Conservation (phyloP, 192 early-diverging fungal genomes). For the Linnemannia elongata region DNA sequence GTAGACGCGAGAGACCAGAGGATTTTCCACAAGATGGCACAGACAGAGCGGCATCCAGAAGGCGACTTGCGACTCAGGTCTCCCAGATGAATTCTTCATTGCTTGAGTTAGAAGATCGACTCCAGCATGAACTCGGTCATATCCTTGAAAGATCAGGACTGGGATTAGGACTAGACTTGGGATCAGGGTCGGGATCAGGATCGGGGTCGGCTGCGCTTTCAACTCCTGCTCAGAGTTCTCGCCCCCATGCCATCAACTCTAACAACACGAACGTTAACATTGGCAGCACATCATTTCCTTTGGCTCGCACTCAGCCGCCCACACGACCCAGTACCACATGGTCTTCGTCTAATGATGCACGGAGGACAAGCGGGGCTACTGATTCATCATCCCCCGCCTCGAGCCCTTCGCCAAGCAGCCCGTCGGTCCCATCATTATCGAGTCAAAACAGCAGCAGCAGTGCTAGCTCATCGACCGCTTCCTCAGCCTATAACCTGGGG, state of each 20-base stretch:
- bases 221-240: background rate
- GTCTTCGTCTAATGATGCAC: constrained; percentile 22
- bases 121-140: constrained; percentile 3
- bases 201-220: background rate
- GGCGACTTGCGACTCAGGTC: constrained; percentile 15
- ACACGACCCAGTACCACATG: constrained; percentile 8
- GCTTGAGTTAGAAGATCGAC: background rate
- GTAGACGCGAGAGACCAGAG: constrained; percentile 42
- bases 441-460: constrained; percentile 1
- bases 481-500: constrained; percentile 53
- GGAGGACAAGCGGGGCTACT: constrained; percentile 1
- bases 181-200: background rate
- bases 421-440: constrained; percentile 30
- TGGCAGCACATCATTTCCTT: background rate
- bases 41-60: constrained; percentile 22
- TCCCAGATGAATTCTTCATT: background rate
- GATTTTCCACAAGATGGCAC: constrained; percentile 18
- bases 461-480: constrained; percentile 8
- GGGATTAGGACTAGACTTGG: background rate
- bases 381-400: constrained; percentile 29
- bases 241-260: background rate
- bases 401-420: constrained; percentile 46
- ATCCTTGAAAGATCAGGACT: background rate
- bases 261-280: background rate
- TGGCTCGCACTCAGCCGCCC: background rate